Evolutionary conservation across 148 eudicot species (phyloP), one percentile per base, ranked within the genome.

Genomic region (Camellia sinensis): DNA sequence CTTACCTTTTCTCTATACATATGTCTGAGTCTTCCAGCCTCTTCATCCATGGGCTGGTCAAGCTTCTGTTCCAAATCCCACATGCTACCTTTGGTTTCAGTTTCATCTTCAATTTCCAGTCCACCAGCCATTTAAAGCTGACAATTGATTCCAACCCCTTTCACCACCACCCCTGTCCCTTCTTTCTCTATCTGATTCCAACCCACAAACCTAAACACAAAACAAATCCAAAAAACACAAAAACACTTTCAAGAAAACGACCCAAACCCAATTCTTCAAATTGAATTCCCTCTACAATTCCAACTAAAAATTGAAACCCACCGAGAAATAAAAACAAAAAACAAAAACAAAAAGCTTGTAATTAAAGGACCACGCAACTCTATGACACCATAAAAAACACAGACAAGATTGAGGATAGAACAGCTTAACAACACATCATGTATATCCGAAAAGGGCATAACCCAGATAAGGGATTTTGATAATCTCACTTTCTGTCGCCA

Each of bases 31-130:
- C 87, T 94, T 78, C 92, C 99, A 79, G 98, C 97, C 80, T 94
- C 98, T 85, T 92, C 97, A 84, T 94, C 98, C 97, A 92, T 91
- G 74, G 95, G 91, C 83, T 94, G 98, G 82, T 94, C 98, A 81
- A 97, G 92, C 88, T 86, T 94, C 84, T 91, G 97, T 53, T 92
- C 98, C 92, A 97, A 89, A 81, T 60, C 98, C 98, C 98, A 97
- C 94, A 94, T 92, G 83, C 95, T 85, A 12, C 97, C 97, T 83
- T 78, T 89, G 46, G 80, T 80, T 52, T 82, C 89, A 72, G 74
- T 83, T 4, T 75, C 89, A 74, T 84, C 93, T 72, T 84, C 89
- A 76, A 79, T 68, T 56, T 78, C 91, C 75, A 61, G 73, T 67
- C 63, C 80, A 78, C 87, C 85, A 50, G 82, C 90, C 94, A 91